Evolutionary conservation across 2,329 filamentous ascomycete genomes (phyloP), one percentile per base, ranked within the genome.

Genomic region (Cordyceps cicadae): DNA sequence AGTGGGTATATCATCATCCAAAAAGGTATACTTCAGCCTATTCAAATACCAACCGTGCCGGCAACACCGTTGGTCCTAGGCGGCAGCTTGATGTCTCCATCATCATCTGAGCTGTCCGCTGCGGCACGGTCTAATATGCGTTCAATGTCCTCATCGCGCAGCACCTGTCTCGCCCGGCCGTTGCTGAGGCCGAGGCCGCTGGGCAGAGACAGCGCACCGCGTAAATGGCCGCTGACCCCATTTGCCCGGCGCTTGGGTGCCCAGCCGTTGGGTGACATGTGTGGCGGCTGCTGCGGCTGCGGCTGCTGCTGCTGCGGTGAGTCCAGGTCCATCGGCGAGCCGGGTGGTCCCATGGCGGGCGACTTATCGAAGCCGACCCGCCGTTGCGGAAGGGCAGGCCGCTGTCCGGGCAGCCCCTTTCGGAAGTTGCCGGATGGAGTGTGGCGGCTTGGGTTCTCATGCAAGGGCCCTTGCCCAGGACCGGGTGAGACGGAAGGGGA

Each of bases 101-200:
- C 79, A 34, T 85, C 82, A 17, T 83, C 83, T 50, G 83, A 82
- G 19, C 81, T 83, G 60, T 80, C 77, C 50, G 79, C 78, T 2
- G 77, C 79, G 2, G 75, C 80, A 41, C 76, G 75, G 61, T 85
- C 82, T 46, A 85, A 71, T 79, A 85, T 83, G 43, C 77, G 75
- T 62, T 85, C 82, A 60, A 85, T 82, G 45, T 85, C 82, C 48
- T 81, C 81, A 43, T 84, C 81, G 2, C 74, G 74, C 45, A 85
- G 65, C 5, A 72, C 69, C n/a, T 68, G 72, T 52, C 72, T 67
- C 19, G 65, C 65, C 32, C 63, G 74, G 69, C 66, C 78, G 69
- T 61, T 76, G 68, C 66, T 76, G 49, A 70, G 63, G 5, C 76
- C 75, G 7, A 84, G 71, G 0, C 80, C 81, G 5, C 76, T 75